Evolutionary conservation across 768 basidiomycete genomes (phyloP), one percentile per base, ranked within the genome.

Genomic region (Boletellus emodensis): DNA sequence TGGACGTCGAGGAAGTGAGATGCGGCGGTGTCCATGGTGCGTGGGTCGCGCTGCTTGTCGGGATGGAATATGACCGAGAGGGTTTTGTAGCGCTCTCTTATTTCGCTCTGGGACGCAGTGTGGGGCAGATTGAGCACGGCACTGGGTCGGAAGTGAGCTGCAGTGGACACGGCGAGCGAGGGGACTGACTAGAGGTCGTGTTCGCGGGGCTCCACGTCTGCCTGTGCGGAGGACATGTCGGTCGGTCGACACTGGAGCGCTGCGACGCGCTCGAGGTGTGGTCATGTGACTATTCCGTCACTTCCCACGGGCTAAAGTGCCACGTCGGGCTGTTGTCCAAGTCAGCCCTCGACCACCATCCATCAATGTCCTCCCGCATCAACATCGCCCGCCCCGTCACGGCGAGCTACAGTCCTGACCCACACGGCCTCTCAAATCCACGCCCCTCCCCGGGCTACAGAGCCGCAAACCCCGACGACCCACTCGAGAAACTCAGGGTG

Each of bases 41-140:
- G 64, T 46, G 80, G 77, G 60, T 82, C 80, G 18, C 73, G 76
- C 52, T 92, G 87, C 62, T 85, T 86, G 75, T 95, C 91, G 1
- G 91, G 91, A 58, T 95, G 91, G 55, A 88, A 90, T 17, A 85
- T 70, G 26, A 92, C 76, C 4, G 90, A 91, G 24, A 93, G 67
- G 6, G 79, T 64, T 37, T 80, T 74, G 65, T 91, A 87, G 33
- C 83, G 75, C 49, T 90, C 88, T 43, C 87, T 76, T 52, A 93
- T 84, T 60, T 91, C 87, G 42, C 72, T 71, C 50, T 80, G 76
- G 2, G 83, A 79, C 0, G 88, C 87, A 5, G 77, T 74, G 44
- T 67, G 75, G 14, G 83, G 76, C 42, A 93, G 65, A 61, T 92
- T 92, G 39, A 92, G 77, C 33, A 90, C 77, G 9, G 84, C 71